Conservation (phyloP, 495 filamentous ascomycete genomes). For the Neurospora sublineolata region DNA sequence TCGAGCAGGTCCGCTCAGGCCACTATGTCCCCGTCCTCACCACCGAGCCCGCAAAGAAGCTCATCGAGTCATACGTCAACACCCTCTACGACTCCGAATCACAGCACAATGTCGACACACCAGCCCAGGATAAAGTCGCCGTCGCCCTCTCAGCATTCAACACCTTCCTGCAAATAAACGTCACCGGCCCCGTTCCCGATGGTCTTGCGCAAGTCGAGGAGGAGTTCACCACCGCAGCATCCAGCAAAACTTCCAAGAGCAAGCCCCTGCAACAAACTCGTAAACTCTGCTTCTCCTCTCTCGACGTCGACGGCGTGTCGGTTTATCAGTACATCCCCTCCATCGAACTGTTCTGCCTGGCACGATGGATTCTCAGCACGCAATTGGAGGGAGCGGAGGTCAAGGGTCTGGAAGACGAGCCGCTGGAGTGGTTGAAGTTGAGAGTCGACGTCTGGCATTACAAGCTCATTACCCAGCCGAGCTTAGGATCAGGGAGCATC, state of each 20-base stretch:
- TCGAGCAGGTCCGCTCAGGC: conserved; percentile 6
- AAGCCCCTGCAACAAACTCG: not conserved
- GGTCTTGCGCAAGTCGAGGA: conserved; percentile 15
- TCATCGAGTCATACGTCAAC: conserved; percentile 10
- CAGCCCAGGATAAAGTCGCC: conserved; percentile 20
- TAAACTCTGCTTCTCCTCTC: conserved; percentile 42
- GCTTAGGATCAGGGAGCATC: conserved; percentile 39
- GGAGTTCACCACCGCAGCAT: conserved; percentile 14
- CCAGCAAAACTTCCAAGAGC: conserved; percentile 4
- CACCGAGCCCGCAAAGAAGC: conserved; percentile 4
- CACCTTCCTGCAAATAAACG: conserved; percentile 81
- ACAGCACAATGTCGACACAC: conserved; percentile 18
- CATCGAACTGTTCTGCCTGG: conserved; percentile 70
- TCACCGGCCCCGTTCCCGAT: conserved; percentile 77
- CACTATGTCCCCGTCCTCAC: conserved; percentile 16
- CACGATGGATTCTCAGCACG: conserved; percentile 53
- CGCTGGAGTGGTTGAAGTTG: conserved; percentile 42
- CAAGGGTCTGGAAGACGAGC: not conserved
- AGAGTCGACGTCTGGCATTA: conserved; percentile 80
- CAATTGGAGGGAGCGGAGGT: conserved; percentile 6
- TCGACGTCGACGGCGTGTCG: conserved; percentile 75
- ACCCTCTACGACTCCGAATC: not conserved
- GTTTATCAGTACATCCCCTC: conserved; percentile 75
- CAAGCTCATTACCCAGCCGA: conserved; percentile 68
- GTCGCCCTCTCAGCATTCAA: conserved; percentile 63